Percentiles rank a stretch among this genome's conserved stretches.
Evolutionary conservation across 768 basidiomycete genomes (phyloP).

Genomic region (Lanmaoa pseudosensibilis): DNA sequence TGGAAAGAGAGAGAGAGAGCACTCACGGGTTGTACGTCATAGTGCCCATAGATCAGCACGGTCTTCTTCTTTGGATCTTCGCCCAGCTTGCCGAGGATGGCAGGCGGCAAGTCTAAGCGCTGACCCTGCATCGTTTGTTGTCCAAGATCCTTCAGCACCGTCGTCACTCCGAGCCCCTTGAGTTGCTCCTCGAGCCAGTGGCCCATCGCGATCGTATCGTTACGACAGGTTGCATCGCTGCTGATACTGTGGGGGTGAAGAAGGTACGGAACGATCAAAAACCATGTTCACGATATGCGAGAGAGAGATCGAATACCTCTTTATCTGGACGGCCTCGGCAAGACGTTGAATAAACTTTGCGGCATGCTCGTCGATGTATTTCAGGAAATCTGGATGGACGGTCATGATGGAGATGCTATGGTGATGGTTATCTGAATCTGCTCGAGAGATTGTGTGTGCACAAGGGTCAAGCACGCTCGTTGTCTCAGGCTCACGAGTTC

Average conservation of each 20-base stretch:
- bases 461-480: too few species aligned
- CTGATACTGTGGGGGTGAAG: conserved; percentile 51
- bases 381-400: conserved; percentile 33
- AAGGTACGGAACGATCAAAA: background rate
- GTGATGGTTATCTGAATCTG: background rate
- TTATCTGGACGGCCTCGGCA: conserved; percentile 79
- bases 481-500: too few species aligned
- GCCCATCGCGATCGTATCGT: conserved; percentile 84
- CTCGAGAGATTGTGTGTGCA: too few species aligned
- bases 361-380: conserved; percentile 68
- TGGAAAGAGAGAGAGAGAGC: background rate
- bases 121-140: conserved; percentile 72
- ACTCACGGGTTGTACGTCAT: conserved; percentile 88
- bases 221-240: conserved; percentile 67
- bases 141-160: conserved; percentile 74
- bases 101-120: conserved; percentile 74
- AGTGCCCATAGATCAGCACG: conserved; percentile 90
- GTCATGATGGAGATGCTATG: conserved; percentile 30
- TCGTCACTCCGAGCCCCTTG: conserved; percentile 73
- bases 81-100: conserved; percentile 79
- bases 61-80: conserved; percentile 90
- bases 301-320: conserved; percentile 48
- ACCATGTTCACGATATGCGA: background rate
- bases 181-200: conserved; percentile 77
- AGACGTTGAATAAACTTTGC: conserved; percentile 77